Percentiles rank a stretch among this genome's conserved stretches.
These are phyloP conservation scores for Golubevia pallescens DNA, from an alignment of 1,284 basidiomycete genomes.

Conservation along the genomic window DNA sequence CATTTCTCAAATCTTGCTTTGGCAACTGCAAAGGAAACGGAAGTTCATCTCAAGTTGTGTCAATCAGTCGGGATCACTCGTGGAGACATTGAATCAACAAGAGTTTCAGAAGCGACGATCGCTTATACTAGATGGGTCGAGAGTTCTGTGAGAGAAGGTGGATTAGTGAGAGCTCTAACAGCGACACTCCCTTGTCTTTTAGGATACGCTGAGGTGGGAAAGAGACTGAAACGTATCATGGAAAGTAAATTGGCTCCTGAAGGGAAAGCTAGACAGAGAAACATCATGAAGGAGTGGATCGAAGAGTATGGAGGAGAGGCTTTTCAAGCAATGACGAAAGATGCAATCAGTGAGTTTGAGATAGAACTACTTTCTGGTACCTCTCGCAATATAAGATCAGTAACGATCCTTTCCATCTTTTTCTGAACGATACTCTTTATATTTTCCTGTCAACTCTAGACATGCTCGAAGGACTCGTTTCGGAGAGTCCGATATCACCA, in stretches of 20 bases:
- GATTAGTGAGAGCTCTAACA: constrained; percentile 33
- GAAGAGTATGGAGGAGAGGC: constrained; percentile 28
- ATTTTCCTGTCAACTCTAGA: neutral
- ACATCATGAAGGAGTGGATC: constrained; percentile 22
- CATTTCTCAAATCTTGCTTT: constrained; percentile 4
- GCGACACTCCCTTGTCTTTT: constrained; percentile 53
- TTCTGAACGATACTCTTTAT: too few species aligned
- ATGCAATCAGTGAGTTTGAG: constrained; percentile 17
- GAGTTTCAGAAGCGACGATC: constrained; percentile 47
- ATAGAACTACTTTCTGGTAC: neutral
- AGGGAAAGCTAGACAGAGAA: too few species aligned
- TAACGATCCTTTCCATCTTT: too few species aligned
- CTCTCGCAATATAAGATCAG: too few species aligned
- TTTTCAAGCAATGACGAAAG: constrained; percentile 24
- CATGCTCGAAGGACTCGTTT: neutral
- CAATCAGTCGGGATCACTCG: constrained; percentile 29
- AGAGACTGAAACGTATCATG: constrained; percentile 16
- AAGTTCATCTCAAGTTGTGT: constrained; percentile 43
- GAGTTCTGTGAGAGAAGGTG: constrained; percentile 21
- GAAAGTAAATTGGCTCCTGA: neutral
- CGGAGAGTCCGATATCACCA: constrained; percentile 20
- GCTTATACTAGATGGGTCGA: constrained; percentile 58
- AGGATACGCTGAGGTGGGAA: constrained; percentile 56
- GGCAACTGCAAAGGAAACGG: constrained; percentile 35
- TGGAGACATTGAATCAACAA: constrained; percentile 26